These are phyloP conservation scores for Sisymbrium irio DNA, from an alignment of 345 rosid species.

Conservation along the genomic window DNA sequence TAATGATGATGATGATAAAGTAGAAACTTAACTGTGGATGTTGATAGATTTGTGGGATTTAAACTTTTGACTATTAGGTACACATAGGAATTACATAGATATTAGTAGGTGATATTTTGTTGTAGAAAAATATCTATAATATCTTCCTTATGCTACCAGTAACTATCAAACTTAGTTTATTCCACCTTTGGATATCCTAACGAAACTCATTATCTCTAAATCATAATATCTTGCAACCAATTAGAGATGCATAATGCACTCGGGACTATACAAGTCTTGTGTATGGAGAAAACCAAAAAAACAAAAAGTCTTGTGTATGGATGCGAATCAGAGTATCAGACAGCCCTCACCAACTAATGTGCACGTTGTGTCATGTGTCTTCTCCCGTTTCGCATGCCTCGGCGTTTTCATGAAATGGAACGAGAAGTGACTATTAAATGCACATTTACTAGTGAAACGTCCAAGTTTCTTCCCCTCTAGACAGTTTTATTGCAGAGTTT, in stretches of 20 bases:
- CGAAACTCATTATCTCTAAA: background rate
- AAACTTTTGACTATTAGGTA: too few relatives aligned
- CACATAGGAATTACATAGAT: too few relatives aligned
- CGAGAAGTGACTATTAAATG: background rate
- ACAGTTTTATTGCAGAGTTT: background rate
- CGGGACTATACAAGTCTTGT: conserved; percentile 7
- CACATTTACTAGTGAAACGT: background rate
- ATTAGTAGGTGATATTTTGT: too few relatives aligned
- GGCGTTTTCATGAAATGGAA: conserved; percentile 13
- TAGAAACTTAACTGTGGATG: too few relatives aligned
- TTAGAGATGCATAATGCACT: conserved; percentile 1
- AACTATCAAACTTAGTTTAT: background rate
- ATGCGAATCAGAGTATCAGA: background rate
- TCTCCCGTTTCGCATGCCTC: conserved; percentile 12
- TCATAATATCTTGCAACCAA: background rate
- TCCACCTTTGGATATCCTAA: conserved; percentile 13
- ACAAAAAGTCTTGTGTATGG: too few relatives aligned
- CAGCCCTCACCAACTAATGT: background rate
- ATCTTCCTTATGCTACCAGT: too few relatives aligned
- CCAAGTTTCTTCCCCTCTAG: background rate
- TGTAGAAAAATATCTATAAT: too few relatives aligned
- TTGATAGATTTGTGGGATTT: too few relatives aligned
- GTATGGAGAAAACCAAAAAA: too few relatives aligned
- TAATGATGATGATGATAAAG: too few relatives aligned
- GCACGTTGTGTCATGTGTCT: conserved; percentile 28